Conservation (phyloP, 2,329 filamentous ascomycete genomes). For the Tolypocladium inflatum region DNA sequence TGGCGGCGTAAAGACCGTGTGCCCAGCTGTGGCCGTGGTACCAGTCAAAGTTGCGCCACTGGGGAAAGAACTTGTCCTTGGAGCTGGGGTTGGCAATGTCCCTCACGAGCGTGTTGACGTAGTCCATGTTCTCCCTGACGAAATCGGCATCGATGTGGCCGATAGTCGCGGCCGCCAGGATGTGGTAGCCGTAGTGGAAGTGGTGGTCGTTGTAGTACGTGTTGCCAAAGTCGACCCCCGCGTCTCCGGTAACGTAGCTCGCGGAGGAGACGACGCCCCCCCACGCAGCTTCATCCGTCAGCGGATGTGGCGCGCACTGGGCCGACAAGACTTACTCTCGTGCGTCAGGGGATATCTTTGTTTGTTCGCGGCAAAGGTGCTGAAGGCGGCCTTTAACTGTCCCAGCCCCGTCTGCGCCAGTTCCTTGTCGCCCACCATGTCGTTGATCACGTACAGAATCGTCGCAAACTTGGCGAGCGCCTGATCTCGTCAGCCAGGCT, state of each 20-base stretch:
- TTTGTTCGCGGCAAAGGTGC: slow-evolving; percentile 54
- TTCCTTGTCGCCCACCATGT: slow-evolving; percentile 49
- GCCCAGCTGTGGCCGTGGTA: slow-evolving; percentile 94
- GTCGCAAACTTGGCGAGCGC: slow-evolving; percentile 67
- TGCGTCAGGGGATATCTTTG: slow-evolving; percentile 59
- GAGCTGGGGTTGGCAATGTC: slow-evolving; percentile 70
- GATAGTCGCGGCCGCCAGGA: slow-evolving; percentile 77
- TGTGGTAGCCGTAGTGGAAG: slow-evolving; percentile 80
- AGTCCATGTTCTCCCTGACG: slow-evolving; percentile 64
- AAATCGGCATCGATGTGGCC: slow-evolving; percentile 68
- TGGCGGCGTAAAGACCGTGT: slow-evolving; percentile 61
- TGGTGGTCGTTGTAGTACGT: slow-evolving; percentile 72
- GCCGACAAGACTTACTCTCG: slow-evolving; percentile 38
- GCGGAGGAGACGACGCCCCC: slow-evolving; percentile 72
- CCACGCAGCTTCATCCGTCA: slow-evolving; percentile 47
- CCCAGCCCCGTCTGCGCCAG: slow-evolving; percentile 48
- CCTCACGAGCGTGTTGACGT: slow-evolving; percentile 74
- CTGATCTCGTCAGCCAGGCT: slow-evolving; percentile 23
- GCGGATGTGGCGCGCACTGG: neutral
- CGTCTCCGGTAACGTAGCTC: slow-evolving; percentile 59
- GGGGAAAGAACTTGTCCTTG: slow-evolving; percentile 67
- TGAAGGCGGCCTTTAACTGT: slow-evolving; percentile 57
- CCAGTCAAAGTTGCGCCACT: slow-evolving; percentile 83
- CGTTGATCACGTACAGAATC: slow-evolving; percentile 55
- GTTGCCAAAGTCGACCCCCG: slow-evolving; percentile 79